Evolutionary conservation across 257 asterid genomes (phyloP).

Genomic region (Capsicum pubescens): DNA sequence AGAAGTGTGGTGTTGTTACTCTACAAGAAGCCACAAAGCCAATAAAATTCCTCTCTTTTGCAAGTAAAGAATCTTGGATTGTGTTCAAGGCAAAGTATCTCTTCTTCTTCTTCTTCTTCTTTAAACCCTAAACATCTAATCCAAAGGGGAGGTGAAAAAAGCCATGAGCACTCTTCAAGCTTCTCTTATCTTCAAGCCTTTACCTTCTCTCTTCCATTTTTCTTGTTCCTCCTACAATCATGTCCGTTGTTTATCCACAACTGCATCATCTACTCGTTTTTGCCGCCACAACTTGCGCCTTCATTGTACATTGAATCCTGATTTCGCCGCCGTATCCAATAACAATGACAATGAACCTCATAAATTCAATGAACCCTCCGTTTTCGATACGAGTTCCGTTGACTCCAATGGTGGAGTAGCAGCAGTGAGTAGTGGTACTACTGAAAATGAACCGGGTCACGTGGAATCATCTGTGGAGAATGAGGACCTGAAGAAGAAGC

Average conservation of each 20-base stretch:
- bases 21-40: neutral
- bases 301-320: slow-evolving; percentile 61
- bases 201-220: slow-evolving; percentile 27
- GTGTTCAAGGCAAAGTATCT: slow-evolving; percentile 26
- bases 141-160: neutral
- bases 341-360: neutral
- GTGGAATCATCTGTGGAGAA: slow-evolving; percentile 36
- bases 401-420: slow-evolving; percentile 28
- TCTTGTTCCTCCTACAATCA: slow-evolving; percentile 10
- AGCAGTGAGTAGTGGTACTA: slow-evolving; percentile 22
- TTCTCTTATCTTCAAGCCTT: slow-evolving; percentile 26
- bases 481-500: slow-evolving; percentile 49
- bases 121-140: slow-evolving; percentile 19
- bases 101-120: neutral
- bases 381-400: slow-evolving; percentile 31
- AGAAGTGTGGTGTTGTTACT: slow-evolving; percentile 11
- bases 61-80: slow-evolving; percentile 22
- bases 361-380: slow-evolving; percentile 31
- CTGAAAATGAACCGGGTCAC: slow-evolving; percentile 39
- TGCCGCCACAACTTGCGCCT: slow-evolving; percentile 48
- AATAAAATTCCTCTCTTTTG: neutral
- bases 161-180: slow-evolving; percentile 28
- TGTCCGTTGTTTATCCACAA: slow-evolving; percentile 26
- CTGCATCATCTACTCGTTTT: slow-evolving; percentile 38
- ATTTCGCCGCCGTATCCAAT: slow-evolving; percentile 33